phyloP scores from a whole-genome alignment of 805 yeast species.

The Isabelozyma rhagii region DNA sequence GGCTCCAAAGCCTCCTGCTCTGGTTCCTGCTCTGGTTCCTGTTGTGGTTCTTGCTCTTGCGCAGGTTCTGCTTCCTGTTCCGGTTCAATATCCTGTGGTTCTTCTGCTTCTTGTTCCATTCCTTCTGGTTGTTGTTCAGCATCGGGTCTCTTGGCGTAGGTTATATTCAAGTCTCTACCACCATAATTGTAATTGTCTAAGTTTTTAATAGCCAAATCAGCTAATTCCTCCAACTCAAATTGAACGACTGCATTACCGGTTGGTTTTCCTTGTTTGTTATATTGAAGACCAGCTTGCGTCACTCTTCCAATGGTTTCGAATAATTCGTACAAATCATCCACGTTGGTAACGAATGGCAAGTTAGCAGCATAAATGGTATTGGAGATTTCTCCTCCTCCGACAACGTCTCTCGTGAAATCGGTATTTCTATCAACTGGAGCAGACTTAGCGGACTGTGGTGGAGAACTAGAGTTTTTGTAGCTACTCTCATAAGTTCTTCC shows the following conservation, averaged over 20 bases:
- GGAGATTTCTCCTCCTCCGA: conserved; percentile 53
- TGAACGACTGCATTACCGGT: conserved; percentile 85
- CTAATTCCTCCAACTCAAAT: conserved; percentile 62
- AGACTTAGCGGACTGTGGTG: neutral
- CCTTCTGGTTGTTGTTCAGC: neutral
- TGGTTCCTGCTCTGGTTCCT: neutral
- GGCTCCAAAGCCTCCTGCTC: neutral
- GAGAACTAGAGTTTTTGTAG: conserved; percentile 1
- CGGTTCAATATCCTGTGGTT: neutral
- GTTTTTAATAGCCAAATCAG: conserved; percentile 71
- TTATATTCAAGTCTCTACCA: conserved; percentile 64
- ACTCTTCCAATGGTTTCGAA: conserved; percentile 83
- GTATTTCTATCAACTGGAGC: conserved; percentile 32
- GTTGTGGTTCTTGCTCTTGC: neutral
- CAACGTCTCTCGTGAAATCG: conserved; percentile 65
- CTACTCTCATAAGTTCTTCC: conserved; percentile 35
- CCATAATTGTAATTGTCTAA: conserved; percentile 83
- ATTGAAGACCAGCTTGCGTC: conserved; percentile 71
- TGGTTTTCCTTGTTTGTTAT: conserved; percentile 57
- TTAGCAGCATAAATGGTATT: conserved; percentile 63
- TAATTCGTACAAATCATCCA: conserved; percentile 77
- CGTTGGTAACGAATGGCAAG: conserved; percentile 86
- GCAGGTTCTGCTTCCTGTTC: neutral
- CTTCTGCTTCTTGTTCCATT: neutral
- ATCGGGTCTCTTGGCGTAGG: conserved; percentile 52